A percentile compares a stretch with the other conserved stretches of the same genome.
Evolutionary conservation across 1,284 basidiomycete genomes (phyloP).

Genomic region (Cutaneotrichosporon cutaneum): DNA sequence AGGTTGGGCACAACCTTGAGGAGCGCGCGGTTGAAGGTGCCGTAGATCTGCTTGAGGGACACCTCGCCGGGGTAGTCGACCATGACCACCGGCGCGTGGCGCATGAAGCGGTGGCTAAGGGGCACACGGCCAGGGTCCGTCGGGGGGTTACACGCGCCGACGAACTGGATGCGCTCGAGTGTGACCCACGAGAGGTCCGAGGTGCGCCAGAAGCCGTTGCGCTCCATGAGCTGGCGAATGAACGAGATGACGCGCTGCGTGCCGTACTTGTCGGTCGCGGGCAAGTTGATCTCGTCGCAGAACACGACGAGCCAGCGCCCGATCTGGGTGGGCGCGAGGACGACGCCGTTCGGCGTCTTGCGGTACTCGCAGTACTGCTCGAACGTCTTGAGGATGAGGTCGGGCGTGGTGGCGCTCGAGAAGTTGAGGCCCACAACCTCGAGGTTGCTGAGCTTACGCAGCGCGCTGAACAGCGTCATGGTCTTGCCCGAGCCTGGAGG

Average conservation of each 20-base stretch:
- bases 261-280: slow-evolving; percentile 95
- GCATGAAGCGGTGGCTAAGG: slow-evolving; percentile 91
- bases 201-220: slow-evolving; percentile 91
- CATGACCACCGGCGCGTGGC: slow-evolving; percentile 98
- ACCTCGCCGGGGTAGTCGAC: slow-evolving; percentile 98
- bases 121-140: slow-evolving; percentile 99
- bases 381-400: slow-evolving; percentile 97
- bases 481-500: slow-evolving; percentile 99
- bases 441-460: slow-evolving; percentile 96
- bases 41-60: slow-evolving; percentile 97
- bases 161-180: slow-evolving; percentile 97
- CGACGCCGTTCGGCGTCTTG: slow-evolving; percentile 95
- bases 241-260: slow-evolving; percentile 99
- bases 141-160: slow-evolving; percentile 98
- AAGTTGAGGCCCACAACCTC: slow-evolving; percentile 99
- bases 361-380: slow-evolving; percentile 99
- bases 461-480: slow-evolving; percentile 99
- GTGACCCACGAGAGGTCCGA: slow-evolving; percentile 96
- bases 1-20: slow-evolving; percentile 95
- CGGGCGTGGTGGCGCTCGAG: slow-evolving; percentile 97
- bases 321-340: slow-evolving; percentile 89
- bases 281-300: slow-evolving; percentile 99
- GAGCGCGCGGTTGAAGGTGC: slow-evolving; percentile 95
- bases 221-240: slow-evolving; percentile 94
- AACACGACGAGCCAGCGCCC: slow-evolving; percentile 98